Evolutionary conservation across 805 yeast species (phyloP), one percentile per base, ranked within the genome.

Genomic region (Sungouiozyma intestinalis): DNA sequence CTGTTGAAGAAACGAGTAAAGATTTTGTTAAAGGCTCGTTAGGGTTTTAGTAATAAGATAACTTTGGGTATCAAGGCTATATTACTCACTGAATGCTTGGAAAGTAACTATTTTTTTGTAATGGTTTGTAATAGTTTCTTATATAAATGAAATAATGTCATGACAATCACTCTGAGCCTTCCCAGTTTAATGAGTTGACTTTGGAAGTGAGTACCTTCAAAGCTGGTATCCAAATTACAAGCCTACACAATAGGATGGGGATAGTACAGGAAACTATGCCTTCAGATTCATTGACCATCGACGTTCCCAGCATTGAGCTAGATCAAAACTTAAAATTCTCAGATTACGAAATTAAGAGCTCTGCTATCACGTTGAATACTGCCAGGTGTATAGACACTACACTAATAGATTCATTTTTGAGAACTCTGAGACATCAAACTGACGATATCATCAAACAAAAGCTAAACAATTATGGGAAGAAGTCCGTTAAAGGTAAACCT

Each of bases 11-110:
- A 11, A 71, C 69, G 13, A 74, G 77, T 48, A 72, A 66, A 37
- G 69, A 71, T 31, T 48, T 77, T 44, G 71, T 77, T 45, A 66
- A 66, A 32, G 67, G 77, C 14, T 71, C 81, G 0, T 52, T 79
- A 48, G 83, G 82, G 0, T 55, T 76, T 20, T 77, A 53, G 48
- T 4, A 5, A 34, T n/a, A 20, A 15, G 3, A 24, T 13, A 13
- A 7, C 9, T 11, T 33, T 8, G 17, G 14, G 16, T 33, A n/a
- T 15, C 8, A 8, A 11, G 15, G n/a, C 14, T 36, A 17, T 36
- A n/a, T 21, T 17, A 19, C 24, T 35, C 13, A 13, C 14, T 33
- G 16, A 19, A 17, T 17, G 11, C 14, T 36, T 2, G 41, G 13
- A 36, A 16, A 16, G n/a, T 8, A 5, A 6, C 29, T 24, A 24